These are phyloP conservation scores for Xylaria multiplex DNA, from an alignment of 2,329 filamentous ascomycete genomes.

Conservation along the genomic window DNA sequence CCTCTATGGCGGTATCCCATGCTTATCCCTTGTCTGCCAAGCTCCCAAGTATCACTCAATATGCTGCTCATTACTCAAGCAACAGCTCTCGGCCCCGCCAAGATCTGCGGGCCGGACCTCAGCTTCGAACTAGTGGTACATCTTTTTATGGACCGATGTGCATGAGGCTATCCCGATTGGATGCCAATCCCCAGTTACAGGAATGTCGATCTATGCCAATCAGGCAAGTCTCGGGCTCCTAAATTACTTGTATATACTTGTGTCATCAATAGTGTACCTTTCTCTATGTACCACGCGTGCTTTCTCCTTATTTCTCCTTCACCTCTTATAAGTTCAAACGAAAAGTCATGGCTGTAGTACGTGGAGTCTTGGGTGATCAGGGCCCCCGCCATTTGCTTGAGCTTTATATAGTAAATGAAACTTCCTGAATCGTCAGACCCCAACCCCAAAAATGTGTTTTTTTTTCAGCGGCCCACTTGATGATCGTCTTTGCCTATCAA, in stretches of 20 bases:
- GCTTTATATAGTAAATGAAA: conserved; percentile 12
- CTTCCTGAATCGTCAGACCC: conserved; percentile 16
- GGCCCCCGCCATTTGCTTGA: conserved; percentile 8
- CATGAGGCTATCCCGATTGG: conserved; percentile 29
- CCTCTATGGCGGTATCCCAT: neutral
- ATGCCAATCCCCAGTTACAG: neutral
- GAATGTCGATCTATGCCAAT: conserved; percentile 22
- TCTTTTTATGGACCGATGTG: conserved; percentile 22
- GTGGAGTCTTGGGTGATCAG: neutral
- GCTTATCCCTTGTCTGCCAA: conserved; percentile 15
- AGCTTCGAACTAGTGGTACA: conserved; percentile 31
- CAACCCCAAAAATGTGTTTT: conserved; percentile 10
- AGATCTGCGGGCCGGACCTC: conserved; percentile 34
- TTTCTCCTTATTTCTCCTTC: conserved; percentile 16
- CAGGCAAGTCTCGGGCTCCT: conserved; percentile 24
- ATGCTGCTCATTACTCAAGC: neutral
- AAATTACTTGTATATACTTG: neutral
- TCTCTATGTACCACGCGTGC: neutral
- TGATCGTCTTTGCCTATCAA: conserved; percentile 24
- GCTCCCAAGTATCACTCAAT: conserved; percentile 2
- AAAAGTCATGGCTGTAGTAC: neutral
- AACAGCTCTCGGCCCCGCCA: conserved; percentile 13
- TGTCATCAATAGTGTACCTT: conserved; percentile 7
- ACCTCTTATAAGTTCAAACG: too few species aligned
- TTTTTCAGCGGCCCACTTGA: conserved; percentile 37